These are phyloP conservation scores for Rhizopus arrhizus DNA, from an alignment of 371 early-diverging fungal genomes.

Conservation along the genomic window DNA sequence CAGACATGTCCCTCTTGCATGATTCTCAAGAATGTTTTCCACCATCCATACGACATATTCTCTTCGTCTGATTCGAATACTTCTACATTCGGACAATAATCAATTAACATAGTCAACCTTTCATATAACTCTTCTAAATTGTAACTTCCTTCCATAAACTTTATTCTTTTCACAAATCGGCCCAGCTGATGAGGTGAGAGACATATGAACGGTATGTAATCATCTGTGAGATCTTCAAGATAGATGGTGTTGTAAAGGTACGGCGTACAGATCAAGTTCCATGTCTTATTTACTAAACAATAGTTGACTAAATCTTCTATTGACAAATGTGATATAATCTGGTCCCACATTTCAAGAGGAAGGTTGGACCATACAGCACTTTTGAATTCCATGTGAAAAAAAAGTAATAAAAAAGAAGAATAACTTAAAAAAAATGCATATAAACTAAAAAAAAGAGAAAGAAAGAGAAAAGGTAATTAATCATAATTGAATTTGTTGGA, in stretches of 20 bases:
- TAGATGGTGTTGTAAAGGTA: neutral
- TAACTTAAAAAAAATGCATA: neutral
- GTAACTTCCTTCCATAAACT: neutral
- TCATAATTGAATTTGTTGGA: too few relatives aligned
- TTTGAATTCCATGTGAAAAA: neutral
- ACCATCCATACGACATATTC: neutral
- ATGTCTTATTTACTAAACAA: neutral
- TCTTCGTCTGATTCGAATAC: neutral
- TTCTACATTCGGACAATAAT: slow-evolving; percentile 1
- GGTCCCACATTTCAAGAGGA: neutral
- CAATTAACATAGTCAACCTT: neutral
- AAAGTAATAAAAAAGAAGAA: neutral
- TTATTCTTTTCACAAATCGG: neutral
- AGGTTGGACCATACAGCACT: neutral
- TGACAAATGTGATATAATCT: neutral
- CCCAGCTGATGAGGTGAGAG: neutral
- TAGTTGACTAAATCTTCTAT: neutral
- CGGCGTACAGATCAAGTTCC: neutral
- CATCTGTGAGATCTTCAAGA: neutral
- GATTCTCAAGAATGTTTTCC: neutral
- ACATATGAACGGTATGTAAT: neutral
- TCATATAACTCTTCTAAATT: neutral
- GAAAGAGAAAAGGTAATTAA: neutral
- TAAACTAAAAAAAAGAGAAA: neutral
- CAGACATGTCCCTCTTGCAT: neutral